These are phyloP conservation scores for Afroboletus lepidellus DNA, from an alignment of 1,284 basidiomycete species.

Conservation along the genomic window DNA sequence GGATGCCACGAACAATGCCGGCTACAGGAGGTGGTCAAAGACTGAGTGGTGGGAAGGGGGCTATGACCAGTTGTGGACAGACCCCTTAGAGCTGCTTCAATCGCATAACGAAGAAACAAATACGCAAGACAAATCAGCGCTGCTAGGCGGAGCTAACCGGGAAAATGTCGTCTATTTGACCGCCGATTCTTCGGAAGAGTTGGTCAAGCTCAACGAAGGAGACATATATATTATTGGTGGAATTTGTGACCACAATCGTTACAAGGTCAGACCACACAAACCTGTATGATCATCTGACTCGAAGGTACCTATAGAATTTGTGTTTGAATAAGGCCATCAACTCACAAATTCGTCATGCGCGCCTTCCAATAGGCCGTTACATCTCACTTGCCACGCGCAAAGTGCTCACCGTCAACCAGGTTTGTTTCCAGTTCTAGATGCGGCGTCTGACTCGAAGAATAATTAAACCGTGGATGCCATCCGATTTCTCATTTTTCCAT, in stretches of 20 bases:
- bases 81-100: constrained; percentile 7
- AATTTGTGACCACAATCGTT: constrained; percentile 94
- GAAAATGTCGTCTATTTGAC: constrained; percentile 87
- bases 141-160: constrained; percentile 10
- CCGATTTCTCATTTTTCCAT: not conserved
- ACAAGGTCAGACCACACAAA: constrained; percentile 62
- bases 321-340: constrained; percentile 85
- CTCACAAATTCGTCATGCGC: constrained; percentile 79
- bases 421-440: constrained; percentile 19
- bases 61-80: constrained; percentile 67
- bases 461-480: not conserved
- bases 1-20: constrained; percentile 64
- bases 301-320: constrained; percentile 57
- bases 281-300: not conserved
- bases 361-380: constrained; percentile 90
- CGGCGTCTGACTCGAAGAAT: not conserved
- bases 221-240: constrained; percentile 97
- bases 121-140: constrained; percentile 6
- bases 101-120: constrained; percentile 6
- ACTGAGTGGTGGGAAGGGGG: constrained; percentile 81
- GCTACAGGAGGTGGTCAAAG: constrained; percentile 77
- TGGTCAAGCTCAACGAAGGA: constrained; percentile 75
- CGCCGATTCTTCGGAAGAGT: constrained; percentile 88
- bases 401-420: constrained; percentile 95
- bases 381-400: constrained; percentile 86